These are phyloP conservation scores for Capsella rubella DNA, from an alignment of 441 rosid species.

Conservation along the genomic window DNA sequence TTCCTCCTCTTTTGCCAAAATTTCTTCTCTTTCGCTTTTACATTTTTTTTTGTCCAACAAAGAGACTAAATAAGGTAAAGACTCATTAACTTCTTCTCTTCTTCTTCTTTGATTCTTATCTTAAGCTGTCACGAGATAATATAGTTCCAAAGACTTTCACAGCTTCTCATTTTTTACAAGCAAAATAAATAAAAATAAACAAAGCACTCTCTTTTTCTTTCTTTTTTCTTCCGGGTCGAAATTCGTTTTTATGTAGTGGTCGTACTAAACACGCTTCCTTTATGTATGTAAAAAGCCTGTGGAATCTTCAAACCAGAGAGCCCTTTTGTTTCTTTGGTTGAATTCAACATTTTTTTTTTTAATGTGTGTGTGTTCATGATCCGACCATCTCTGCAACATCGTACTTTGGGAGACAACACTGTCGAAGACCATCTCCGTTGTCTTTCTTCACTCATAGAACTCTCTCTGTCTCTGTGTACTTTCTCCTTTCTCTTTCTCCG, in stretches of 20 bases:
- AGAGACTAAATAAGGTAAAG: constrained; percentile 19
- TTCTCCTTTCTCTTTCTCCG: constrained; percentile 24
- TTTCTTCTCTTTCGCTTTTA: constrained; percentile 30
- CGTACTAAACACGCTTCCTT: constrained; percentile 49
- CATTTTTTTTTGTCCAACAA: constrained; percentile 25
- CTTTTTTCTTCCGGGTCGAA: constrained; percentile 21
- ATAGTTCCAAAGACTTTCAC: not conserved
- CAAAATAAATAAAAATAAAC: not conserved
- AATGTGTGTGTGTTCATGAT: not conserved
- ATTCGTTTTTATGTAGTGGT: constrained; percentile 34
- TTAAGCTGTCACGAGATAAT: constrained; percentile 14
- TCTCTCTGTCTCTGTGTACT: constrained; percentile 21
- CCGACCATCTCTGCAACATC: constrained; percentile 50
- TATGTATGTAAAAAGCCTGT: constrained; percentile 33
- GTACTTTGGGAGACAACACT: constrained; percentile 44
- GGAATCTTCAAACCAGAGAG: constrained; percentile 33
- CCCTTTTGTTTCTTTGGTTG: constrained; percentile 7
- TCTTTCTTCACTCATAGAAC: constrained; percentile 41
- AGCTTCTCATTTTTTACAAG: constrained; percentile 17
- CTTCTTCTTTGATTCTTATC: constrained; percentile 1
- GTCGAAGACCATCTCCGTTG: constrained; percentile 41
- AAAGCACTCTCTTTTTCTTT: not conserved
- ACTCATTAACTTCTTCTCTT: constrained; percentile 15
- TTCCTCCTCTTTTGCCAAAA: constrained; percentile 27
- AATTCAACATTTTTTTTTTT: constrained; percentile 16